Base-by-base conservation (phyloP, 1,139 yeast genomes). In the Cylindricascospora bacillispora region DNA sequence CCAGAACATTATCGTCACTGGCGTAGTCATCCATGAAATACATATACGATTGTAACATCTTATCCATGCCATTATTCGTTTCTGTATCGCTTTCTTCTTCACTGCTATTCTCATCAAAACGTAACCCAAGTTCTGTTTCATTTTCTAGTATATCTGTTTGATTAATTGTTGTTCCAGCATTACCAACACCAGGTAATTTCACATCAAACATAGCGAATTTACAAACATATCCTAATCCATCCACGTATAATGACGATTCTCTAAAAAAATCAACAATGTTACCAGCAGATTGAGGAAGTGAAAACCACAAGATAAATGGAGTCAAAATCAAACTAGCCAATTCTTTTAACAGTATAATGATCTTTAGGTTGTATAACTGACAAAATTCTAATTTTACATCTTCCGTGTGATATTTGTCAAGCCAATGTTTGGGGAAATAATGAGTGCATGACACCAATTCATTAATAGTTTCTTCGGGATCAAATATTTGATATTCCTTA, bases 201-300 rank as follows among this genome's bases (percentile, higher is more conserved):
- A 16, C 14, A 44, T 81, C 80, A 56, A 89, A 92, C 73, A 82
- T 80, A 3, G 98, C 97, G 63, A 76, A 83, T 25, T 82, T 77
- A 50, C 98, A 89, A 22, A 89, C 93, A 47, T 86, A 80, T 0
- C 98, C 99, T 26, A 89, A 60, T 0, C 95, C 97, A 57, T 86
- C 97, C 28, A 86, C 83, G 52, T 86, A 92, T 9, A 85, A 74
- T 7, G 93, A 75, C 43, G 72, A 78, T 37, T 89, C 95, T 34
- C 97, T 59, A 54, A 86, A 82, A 47, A 89, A 89, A 49, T 89
- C 97, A 22, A 89, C 70, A 25, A 89, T 78, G 22, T 71, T 63
- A 20, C 82, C 86, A 11, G 89, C 64, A 28, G 72, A 67, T 29
- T 65, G 65, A 10, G 94, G 83, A 17, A 89, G 60, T 18, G 83